Evolutionary conservation across 768 basidiomycete genomes (phyloP).

Genomic region (Coprinopsis cinerea): DNA sequence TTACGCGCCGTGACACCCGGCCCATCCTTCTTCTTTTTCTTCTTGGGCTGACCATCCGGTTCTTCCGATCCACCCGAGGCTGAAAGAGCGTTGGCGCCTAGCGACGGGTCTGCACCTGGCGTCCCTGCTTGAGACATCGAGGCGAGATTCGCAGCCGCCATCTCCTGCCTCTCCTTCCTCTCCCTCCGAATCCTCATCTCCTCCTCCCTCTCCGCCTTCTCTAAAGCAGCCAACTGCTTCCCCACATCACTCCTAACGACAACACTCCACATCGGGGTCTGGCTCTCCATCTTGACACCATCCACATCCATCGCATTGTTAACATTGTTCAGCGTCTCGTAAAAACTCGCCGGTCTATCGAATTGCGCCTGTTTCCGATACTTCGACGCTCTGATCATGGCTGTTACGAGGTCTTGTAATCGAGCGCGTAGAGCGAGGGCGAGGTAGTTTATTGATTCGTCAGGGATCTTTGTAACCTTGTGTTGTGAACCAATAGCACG

Average conservation of each 20-base stretch:
- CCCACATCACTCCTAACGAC: slow-evolving; percentile 72
- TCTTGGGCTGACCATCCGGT: slow-evolving; percentile 51
- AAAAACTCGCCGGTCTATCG: slow-evolving; percentile 59
- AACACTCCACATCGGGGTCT: slow-evolving; percentile 75
- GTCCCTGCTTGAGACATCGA: slow-evolving; percentile 34
- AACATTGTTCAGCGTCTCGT: slow-evolving; percentile 25
- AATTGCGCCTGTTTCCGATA: slow-evolving; percentile 71
- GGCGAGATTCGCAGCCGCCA: slow-evolving; percentile 58
- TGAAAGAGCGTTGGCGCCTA: slow-evolving; percentile 20
- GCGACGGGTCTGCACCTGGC: slow-evolving; percentile 15
- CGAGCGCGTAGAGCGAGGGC: slow-evolving; percentile 75
- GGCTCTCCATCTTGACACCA: neutral
- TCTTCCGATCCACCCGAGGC: slow-evolving; percentile 21
- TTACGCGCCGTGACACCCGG: slow-evolving; percentile 82
- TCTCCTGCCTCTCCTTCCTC: slow-evolving; percentile 70
- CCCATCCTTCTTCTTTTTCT: slow-evolving; percentile 80
- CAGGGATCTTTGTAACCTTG: slow-evolving; percentile 59
- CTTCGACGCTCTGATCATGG: slow-evolving; percentile 60
- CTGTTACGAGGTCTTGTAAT: slow-evolving; percentile 59
- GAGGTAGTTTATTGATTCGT: slow-evolving; percentile 71
- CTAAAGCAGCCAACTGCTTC: slow-evolving; percentile 71
- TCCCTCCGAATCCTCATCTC: slow-evolving; percentile 71
- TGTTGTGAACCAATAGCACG: slow-evolving; percentile 61
- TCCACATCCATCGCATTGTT: slow-evolving; percentile 31
- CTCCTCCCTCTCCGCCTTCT: slow-evolving; percentile 79